Conservation (phyloP, 441 rosid genomes). For the Populus hybrid region DNA sequence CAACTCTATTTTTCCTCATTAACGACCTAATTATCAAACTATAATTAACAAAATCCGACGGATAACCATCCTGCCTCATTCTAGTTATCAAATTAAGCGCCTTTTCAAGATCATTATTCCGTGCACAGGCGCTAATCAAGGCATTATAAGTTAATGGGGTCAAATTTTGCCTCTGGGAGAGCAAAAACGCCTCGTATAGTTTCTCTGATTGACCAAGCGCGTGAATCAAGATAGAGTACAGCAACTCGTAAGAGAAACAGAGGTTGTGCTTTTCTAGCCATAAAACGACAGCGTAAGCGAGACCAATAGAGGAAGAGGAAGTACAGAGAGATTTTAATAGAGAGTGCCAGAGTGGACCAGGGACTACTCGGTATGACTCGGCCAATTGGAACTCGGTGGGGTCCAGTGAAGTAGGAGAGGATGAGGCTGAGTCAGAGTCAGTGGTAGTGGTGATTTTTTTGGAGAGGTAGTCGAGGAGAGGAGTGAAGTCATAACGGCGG, state of each 20-base stretch:
- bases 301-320: constrained; percentile 48
- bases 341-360: constrained; percentile 92
- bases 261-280: constrained; percentile 92
- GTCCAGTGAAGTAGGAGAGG: constrained; percentile 47
- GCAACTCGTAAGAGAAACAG: constrained; percentile 92
- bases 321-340: constrained; percentile 65
- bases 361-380: constrained; percentile 88
- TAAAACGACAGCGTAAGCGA: constrained; percentile 79
- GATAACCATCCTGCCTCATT: constrained; percentile 88
- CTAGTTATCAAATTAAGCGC: constrained; percentile 85
- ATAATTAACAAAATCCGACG: constrained; percentile 82
- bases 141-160: constrained; percentile 96
- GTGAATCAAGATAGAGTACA: constrained; percentile 86
- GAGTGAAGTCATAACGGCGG: constrained; percentile 84
- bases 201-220: constrained; percentile 94
- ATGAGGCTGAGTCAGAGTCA: constrained; percentile 7
- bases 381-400: constrained; percentile 66
- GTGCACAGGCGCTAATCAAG: constrained; percentile 81
- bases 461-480: constrained; percentile 70
- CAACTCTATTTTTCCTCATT: constrained; percentile 61
- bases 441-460: constrained; percentile 5
- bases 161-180: constrained; percentile 69
- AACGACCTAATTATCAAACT: constrained; percentile 79
- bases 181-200: constrained; percentile 90
- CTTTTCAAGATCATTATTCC: constrained; percentile 77